These are phyloP conservation scores for Eragrostis curvula DNA, from an alignment of 176 grass and related monocot genomes.

Conservation along the genomic window DNA sequence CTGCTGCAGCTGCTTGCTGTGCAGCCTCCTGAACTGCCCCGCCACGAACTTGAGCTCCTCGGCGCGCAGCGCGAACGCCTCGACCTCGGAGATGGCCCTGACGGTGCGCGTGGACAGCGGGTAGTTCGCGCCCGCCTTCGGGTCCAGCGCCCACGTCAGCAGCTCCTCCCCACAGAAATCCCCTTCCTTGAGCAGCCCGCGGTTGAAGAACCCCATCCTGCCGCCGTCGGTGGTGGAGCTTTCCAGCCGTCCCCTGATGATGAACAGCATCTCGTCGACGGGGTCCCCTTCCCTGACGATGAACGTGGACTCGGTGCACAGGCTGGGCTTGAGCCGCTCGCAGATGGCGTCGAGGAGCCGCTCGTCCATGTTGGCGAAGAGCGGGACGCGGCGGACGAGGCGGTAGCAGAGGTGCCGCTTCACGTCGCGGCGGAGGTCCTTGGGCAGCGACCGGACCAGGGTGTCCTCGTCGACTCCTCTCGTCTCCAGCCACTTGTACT, in stretches of 20 bases:
- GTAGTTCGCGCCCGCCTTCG: constrained; percentile 65
- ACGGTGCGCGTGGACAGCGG: constrained; percentile 66
- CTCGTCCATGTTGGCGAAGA: constrained; percentile 85
- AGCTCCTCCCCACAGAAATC: constrained; percentile 84
- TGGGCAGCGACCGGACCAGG: constrained; percentile 52
- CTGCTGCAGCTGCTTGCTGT: constrained; percentile 88
- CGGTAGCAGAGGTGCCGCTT: constrained; percentile 78
- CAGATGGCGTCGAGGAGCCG: constrained; percentile 78
- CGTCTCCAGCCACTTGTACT: constrained; percentile 84
- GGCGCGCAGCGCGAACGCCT: constrained; percentile 69
- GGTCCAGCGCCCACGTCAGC: constrained; percentile 72
- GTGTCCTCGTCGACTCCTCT: constrained; percentile 75
- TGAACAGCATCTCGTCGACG: constrained; percentile 85
- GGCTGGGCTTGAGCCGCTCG: constrained; percentile 68
- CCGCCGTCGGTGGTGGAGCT: constrained; percentile 78
- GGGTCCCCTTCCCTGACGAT: constrained; percentile 65
- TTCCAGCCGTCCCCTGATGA: constrained; percentile 62
- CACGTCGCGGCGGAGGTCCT: constrained; percentile 68
- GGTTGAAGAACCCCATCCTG: constrained; percentile 61
- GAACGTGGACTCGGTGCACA: constrained; percentile 73
- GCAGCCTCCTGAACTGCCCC: constrained; percentile 61
- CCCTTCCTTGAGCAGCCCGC: constrained; percentile 54
- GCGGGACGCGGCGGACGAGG: constrained; percentile 69
- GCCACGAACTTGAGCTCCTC: constrained; percentile 86
- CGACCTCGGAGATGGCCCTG: constrained; percentile 62